A percentile compares a stretch with the other conserved stretches of the same genome.
Evolutionary conservation across 495 filamentous ascomycete species (phyloP).

Genomic region (Aspergillus coremiiformis): DNA sequence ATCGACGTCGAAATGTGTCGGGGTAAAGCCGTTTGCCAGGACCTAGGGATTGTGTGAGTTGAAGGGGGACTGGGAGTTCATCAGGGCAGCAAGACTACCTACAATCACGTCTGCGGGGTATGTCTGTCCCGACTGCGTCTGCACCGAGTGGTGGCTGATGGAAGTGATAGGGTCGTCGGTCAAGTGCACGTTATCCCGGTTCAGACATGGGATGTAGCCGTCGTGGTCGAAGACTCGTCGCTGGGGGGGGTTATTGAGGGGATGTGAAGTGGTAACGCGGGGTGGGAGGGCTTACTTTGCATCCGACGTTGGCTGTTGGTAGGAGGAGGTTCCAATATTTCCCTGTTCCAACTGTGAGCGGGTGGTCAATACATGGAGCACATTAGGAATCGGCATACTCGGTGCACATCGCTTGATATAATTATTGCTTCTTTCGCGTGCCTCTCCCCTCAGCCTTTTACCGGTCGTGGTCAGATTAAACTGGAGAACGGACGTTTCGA

Average conservation of each 20-base stretch:
- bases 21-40: constrained; percentile 10
- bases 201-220: constrained; percentile 17
- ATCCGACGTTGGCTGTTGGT: constrained; percentile 11
- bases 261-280: too few species aligned
- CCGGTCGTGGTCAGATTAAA: too few species aligned
- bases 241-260: background rate
- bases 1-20: constrained; percentile 5
- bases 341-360: background rate
- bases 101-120: constrained; percentile 10
- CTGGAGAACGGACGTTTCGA: too few species aligned
- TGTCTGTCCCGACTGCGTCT: constrained; percentile 2
- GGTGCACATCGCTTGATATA: constrained; percentile 7
- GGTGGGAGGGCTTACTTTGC: constrained; percentile 14
- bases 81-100: too few species aligned
- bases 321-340: constrained; percentile 9
- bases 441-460: too few species aligned
- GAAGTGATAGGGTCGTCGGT: constrained; percentile 8
- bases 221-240: constrained; percentile 15
- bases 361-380: background rate
- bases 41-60: too few species aligned
- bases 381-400: background rate
- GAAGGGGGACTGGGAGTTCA: too few species aligned
- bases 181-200: constrained; percentile 8
- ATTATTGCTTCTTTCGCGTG: constrained; percentile 1
- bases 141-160: constrained; percentile 1